phyloP scores from a whole-genome alignment of 345 rosid species.

The Lumnitzera racemosa region DNA sequence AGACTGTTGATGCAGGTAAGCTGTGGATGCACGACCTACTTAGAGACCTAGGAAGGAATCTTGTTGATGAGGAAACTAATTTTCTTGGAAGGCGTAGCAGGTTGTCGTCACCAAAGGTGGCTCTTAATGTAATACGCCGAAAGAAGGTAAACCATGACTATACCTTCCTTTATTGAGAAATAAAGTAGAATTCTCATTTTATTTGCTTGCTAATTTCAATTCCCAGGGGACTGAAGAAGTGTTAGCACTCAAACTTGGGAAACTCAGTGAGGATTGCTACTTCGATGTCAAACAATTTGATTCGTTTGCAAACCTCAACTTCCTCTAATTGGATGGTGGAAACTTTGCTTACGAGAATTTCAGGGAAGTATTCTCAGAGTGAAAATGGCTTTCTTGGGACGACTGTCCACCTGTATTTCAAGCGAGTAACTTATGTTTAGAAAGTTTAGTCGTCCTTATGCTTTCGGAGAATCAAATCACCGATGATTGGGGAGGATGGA shows the following conservation, averaged over 20 bases:
- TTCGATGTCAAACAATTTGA: constrained; percentile 11
- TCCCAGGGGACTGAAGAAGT: constrained; percentile 15
- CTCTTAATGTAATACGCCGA: constrained; percentile 4
- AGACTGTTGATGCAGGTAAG: not conserved
- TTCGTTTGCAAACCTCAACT: constrained; percentile 12
- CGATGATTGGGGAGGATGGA: constrained; percentile 2
- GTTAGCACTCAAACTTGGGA: constrained; percentile 11
- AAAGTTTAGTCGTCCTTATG: constrained; percentile 4
- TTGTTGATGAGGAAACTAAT: constrained; percentile 10
- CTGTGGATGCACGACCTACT: constrained; percentile 5
- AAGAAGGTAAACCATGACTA: constrained; percentile 5
- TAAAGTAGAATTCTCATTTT: too few relatives aligned
- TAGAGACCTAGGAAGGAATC: constrained; percentile 20
- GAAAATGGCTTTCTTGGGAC: constrained; percentile 16
- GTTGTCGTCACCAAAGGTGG: constrained; percentile 17
- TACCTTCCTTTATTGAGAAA: not conserved
- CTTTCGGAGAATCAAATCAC: not conserved
- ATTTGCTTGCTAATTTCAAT: not conserved
- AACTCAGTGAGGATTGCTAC: not conserved
- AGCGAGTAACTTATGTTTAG: constrained; percentile 1
- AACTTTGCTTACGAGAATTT: not conserved
- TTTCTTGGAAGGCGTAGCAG: constrained; percentile 15
- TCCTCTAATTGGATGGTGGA: constrained; percentile 4
- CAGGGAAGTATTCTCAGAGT: constrained; percentile 2
- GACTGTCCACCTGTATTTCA: constrained; percentile 3